Evolutionary conservation across 2,329 filamentous ascomycete genomes (phyloP), one percentile per base, ranked within the genome.

Genomic region (Microdochium bolleyi): DNA sequence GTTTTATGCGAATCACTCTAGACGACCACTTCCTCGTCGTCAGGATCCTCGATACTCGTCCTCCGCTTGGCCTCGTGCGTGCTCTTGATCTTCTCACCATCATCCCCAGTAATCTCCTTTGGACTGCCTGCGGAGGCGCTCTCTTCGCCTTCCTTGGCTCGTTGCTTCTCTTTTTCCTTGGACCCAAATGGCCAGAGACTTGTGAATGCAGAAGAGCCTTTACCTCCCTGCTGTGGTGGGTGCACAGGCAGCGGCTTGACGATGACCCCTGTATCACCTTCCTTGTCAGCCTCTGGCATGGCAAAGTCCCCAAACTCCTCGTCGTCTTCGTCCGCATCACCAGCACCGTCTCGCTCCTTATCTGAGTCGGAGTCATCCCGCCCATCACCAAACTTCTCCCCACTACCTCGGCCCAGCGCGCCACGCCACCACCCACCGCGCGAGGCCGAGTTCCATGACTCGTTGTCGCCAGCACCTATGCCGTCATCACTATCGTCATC

Each of bases 281-380:
- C 60, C 49, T 63, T 63, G 32, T 69, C 71, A 50, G 76, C 70
- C 63, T 84, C 82, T 11, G 83, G 79, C 70, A 87, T 82, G 57
- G 82, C 83, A 59, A 87, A 87, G 54, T 87, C 85, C 14, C 83
- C 84, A 69, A 87, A 81, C 60, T 85, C 83, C 56, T 87, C 73
- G 14, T 77, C 79, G 32, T 62, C 74, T 61, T 65, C 65, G 11
- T 65, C 64, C 0, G 62, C 63, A 13, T 57, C 58, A 16, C 53
- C 56, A 19, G 52, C 55, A 21, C 54, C 54, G 3, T 52, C 51
- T 19, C 63, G 64, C n/a, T 65, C 64, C 49, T 63, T 62, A 44
- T 76, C 76, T 38, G 72, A 75, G 55, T 75, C 74, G 2, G 70
- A 71, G 32, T 72, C 72, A 48, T 72, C 75, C 51, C 64, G 57